Evolutionary conservation across 23 red algal genomes (phyloP), one percentile per base, ranked within the genome.

Genomic region (Gracilariopsis chorda): DNA sequence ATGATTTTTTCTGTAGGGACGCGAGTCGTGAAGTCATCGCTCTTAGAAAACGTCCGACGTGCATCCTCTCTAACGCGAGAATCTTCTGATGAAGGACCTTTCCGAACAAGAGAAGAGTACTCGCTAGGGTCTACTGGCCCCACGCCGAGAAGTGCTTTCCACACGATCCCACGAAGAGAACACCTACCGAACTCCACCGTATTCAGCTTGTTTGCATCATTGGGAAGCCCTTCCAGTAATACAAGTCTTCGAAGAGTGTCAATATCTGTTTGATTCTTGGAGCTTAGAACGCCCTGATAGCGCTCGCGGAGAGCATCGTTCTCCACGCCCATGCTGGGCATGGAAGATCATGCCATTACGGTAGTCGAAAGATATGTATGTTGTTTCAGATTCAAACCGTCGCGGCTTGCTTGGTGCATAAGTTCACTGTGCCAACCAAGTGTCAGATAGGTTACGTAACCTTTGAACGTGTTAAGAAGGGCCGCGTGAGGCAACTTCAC

Each of bases 31-130:
- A 94, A 98, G 43, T 98, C 95, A 37, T 77, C 86, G 79, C 68
- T 91, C 59, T 95, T 90, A 55, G 86, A 75, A 51, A 98, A 98
- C 33, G 95, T 98, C 35, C 95, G 76, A 30, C 83, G 84, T 28
- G 92, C 90, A 88, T 98, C 95, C 53, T 98, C 88, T 62, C 90
- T 79, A 9, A 98, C 92, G 27, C 88, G 75, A 5, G 78, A 81
- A 57, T 93, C 87, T 23, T 98, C 90, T 4, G 75, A 58, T 4
- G 95, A 98, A 14, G 95, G 91, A 6, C 95, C 95, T 27, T 93
- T 68, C 19, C 64, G 49, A 27, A 98, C 90, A 39, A 98, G 65
- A 29, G 68, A 24, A 24, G 85, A 34, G 63, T 98, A 98, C 28
- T 94, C 82, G 48, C 61, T 23, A 28, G 58, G 68, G 56, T 84